Base-by-base conservation (phyloP, 805 yeast species). In the Wickerhamomyces hampshirensis region DNA sequence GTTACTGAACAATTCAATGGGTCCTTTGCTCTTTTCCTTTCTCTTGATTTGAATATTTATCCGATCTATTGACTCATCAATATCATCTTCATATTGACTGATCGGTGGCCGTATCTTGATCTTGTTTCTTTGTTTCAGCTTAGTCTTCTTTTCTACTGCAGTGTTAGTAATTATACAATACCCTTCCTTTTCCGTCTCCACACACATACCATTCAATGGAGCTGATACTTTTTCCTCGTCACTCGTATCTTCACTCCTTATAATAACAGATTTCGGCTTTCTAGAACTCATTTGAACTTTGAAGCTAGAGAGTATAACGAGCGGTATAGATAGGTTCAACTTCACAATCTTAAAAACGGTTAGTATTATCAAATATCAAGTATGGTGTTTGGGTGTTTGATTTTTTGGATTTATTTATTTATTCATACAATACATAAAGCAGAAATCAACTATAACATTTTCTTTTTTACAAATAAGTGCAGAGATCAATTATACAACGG, bases 211-310 rank as follows among this genome's bases (percentile, higher is more conserved):
- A n/a, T 23, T 30, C 24, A 35, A 19, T 17, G 14, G 10, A 15
- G 6, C 13, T 21, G 24, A 21, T 12, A 21, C 27, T 28, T 27
- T 28, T 2, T 23, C 38, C 5, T 26, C 39, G 4, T 40, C 44
- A 26, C 34, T 39, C 1, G 29, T 33, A 9, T 43, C 42, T 1
- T 37, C 39, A 23, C 39, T 18, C 4, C 40, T 34, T 6, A 51
- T 31, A 7, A 48, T 36, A 5, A 44, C 37, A 8, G 41, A 39
- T 40, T 45, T 50, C 3, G 53, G 51, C 23, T 39, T 50, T 17
- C 53, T 30, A 0, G 28, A 18, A 18, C 44, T 42, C 49, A 44
- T 44, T 31, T 21, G 24, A 21, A 21, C 24, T 21, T 21, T 21
- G 24, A 21, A 21, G 24, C 10, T 21, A 8, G 24, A 11, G 11